Percentiles rank a stretch among this genome's conserved stretches.
Conservation (phyloP, 441 rosid genomes). For the Arabidopsis lyrata region DNA sequence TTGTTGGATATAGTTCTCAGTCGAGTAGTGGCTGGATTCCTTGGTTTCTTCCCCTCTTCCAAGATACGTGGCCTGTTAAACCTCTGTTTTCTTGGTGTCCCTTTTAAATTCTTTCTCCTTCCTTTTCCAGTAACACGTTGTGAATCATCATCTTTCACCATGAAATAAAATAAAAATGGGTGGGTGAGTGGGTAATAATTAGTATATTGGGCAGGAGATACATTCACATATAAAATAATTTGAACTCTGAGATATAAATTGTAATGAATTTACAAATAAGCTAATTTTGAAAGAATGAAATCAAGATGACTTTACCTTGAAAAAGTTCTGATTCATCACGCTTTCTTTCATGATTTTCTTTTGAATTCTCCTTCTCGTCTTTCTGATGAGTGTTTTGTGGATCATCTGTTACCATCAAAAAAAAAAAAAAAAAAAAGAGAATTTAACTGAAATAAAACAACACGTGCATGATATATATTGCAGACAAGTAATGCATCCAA, state of each 20-base stretch:
- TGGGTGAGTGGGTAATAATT: not conserved
- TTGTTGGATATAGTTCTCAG: constrained; percentile 24
- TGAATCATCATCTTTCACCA: constrained; percentile 26
- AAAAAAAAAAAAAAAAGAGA: no score
- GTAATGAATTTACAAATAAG: no score
- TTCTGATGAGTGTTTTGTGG: not conserved
- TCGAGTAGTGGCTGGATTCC: not conserved
- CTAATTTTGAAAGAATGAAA: no score
- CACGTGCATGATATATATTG: no score
- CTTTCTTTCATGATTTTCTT: not conserved
- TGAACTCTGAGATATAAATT: not conserved
- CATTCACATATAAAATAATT: not conserved
- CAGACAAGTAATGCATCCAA: no score
- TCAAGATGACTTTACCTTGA: constrained; percentile 2
- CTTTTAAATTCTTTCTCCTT: constrained; percentile 1
- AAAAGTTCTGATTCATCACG: not conserved
- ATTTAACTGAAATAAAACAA: no score
- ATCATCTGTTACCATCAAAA: not conserved
- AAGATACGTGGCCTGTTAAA: constrained; percentile 31
- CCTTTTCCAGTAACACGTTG: not conserved
- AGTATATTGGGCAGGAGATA: not conserved
- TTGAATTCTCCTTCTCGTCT: not conserved
- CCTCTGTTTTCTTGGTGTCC: not conserved
- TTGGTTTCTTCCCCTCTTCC: constrained; percentile 35
- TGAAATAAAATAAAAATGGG: not conserved